Conservation (phyloP, 208 protist genomes). For the Acanthamoeba lenticulata region DNA sequence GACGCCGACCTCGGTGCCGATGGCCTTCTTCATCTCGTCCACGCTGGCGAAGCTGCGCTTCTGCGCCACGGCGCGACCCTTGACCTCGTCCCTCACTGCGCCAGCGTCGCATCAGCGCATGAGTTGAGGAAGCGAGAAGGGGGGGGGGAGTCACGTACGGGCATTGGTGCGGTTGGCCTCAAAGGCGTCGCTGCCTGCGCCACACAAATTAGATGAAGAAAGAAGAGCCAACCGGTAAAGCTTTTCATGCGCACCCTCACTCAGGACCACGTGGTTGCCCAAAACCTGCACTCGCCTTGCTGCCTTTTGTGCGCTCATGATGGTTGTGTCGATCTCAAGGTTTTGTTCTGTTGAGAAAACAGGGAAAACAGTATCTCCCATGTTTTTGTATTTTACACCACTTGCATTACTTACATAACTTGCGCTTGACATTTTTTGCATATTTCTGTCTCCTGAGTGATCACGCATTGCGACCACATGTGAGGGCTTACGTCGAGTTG, state of each 20-base stretch:
- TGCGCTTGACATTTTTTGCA: too few relatives aligned
- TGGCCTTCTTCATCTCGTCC: constrained; percentile 69
- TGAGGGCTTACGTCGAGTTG: too few relatives aligned
- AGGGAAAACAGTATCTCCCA: too few relatives aligned
- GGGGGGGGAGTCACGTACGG: not conserved
- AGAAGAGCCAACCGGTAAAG: too few relatives aligned
- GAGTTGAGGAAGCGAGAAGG: not conserved
- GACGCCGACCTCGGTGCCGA: constrained; percentile 74
- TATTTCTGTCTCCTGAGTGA: too few relatives aligned
- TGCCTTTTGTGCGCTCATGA: not conserved
- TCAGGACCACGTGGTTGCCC: not conserved
- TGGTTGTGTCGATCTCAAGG: not conserved
- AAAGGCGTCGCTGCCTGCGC: not conserved
- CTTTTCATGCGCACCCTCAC: too few relatives aligned
- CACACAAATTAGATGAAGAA: too few relatives aligned
- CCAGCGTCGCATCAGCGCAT: not conserved
- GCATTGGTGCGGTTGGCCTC: not conserved
- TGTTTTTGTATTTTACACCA: too few relatives aligned
- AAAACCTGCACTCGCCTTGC: not conserved
- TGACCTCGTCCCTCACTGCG: not conserved
- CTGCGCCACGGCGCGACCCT: not conserved
- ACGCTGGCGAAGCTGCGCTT: constrained; percentile 34
- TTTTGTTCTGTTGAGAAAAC: too few relatives aligned
- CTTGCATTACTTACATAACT: too few relatives aligned
- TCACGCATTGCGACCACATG: too few relatives aligned